Base-by-base conservation (phyloP, 2,329 filamentous ascomycete species). In the Epichloe gansuensis region DNA sequence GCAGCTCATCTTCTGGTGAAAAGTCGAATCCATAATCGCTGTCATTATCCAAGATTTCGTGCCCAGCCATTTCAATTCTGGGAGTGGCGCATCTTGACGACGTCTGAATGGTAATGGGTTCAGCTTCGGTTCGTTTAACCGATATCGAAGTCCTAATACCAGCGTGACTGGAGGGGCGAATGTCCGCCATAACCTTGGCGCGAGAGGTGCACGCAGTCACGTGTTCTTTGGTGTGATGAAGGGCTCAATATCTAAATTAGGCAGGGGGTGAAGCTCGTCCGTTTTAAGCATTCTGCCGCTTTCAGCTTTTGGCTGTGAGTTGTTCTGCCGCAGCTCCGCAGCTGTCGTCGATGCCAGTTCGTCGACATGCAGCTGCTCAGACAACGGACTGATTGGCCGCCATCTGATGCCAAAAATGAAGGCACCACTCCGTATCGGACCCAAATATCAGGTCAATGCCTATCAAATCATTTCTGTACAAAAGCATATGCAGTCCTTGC, bases 11-110 rank as follows among this genome's bases (percentile, higher is more conserved):
- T 31, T 76, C 73, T 1, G 62, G 56, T 3, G 72, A 71, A 43
- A 75, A 64, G 56, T 75, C 70, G 58, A 73, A 75, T 53, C 66
- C 71, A 60, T 72, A 76, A 43, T 75, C 71, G 57, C 64, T 67
- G 55, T 72, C 68, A 21, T 21, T 12, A 15, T 52, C 50, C 47
- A 34, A 27, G n/a, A n/a, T 34, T 35, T 40, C 25, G 21, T 51
- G 49, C 12, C n/a, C 25, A 35, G 41, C 47, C 53, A 54, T 54
- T 23, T 54, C 42, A 50, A 35, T 9, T 17, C 35, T 25, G 12
- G 36, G 12, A 46, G 31, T 13, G 34, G 31, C 15, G 27, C 50
- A 54, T 54, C 9, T 13, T 47, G 41, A 31, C 38, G 25, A 13
- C 39, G 21, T 39, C 27, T 35, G 17, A 17, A 21, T 15, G 17